These are phyloP conservation scores for Deuterostichococcus epilithicus DNA, from an alignment of 139 green algal species.

Conservation along the genomic window DNA sequence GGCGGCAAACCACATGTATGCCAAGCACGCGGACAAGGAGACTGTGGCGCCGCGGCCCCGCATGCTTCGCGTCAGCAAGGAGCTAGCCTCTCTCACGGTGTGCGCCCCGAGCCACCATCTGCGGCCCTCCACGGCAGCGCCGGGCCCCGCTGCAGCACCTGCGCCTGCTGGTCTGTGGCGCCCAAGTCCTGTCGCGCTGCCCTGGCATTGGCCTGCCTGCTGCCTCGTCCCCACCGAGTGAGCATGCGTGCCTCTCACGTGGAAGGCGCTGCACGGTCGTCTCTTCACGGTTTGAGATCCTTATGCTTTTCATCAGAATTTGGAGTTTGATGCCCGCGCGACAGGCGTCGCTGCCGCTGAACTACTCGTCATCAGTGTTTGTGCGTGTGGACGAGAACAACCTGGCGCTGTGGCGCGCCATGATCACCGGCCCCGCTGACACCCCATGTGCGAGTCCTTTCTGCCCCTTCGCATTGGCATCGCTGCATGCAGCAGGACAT, in stretches of 20 bases:
- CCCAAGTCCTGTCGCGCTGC: too few relatives aligned
- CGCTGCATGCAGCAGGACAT: background rate
- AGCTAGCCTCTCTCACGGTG: conserved; percentile 53
- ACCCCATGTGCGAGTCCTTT: background rate
- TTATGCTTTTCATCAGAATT: too few relatives aligned
- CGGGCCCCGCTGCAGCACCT: too few relatives aligned
- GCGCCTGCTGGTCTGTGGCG: too few relatives aligned
- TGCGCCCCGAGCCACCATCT: too few relatives aligned
- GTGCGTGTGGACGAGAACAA: conserved; percentile 54
- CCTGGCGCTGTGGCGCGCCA: conserved; percentile 59
- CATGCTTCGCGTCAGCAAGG: conserved; percentile 39
- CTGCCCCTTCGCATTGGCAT: background rate
- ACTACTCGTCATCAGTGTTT: conserved; percentile 58
- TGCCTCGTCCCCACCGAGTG: too few relatives aligned
- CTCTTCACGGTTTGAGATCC: too few relatives aligned
- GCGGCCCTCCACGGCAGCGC: too few relatives aligned
- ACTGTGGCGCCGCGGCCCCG: conserved; percentile 17
- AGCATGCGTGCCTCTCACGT: too few relatives aligned
- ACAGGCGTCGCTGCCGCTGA: conserved; percentile 48
- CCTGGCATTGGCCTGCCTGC: too few relatives aligned
- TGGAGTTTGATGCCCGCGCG: background rate
- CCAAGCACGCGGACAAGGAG: conserved; percentile 13
- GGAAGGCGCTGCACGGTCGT: too few relatives aligned
- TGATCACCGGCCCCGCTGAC: conserved; percentile 49
- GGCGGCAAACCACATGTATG: conserved; percentile 27